phyloP scores from a whole-genome alignment of 441 rosid species.

The Isatis lusitanica region DNA sequence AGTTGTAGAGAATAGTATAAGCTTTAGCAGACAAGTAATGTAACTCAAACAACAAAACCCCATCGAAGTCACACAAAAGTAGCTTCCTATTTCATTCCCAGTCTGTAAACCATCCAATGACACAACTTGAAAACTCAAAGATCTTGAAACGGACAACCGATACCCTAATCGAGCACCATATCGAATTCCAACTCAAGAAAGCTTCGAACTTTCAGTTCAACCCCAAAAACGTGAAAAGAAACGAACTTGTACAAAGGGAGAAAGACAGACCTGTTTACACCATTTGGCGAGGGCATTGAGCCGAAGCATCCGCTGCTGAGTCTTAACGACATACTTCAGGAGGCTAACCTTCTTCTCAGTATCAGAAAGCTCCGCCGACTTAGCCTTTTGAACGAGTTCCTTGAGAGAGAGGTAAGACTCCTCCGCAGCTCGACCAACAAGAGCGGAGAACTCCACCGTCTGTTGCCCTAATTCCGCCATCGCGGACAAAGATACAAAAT shows the following conservation, averaged over 20 bases:
- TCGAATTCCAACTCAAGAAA: constrained; percentile 9
- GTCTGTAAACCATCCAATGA: background rate
- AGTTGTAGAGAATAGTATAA: too few relatives aligned
- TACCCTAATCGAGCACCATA: constrained; percentile 7
- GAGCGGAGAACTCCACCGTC: constrained; percentile 78
- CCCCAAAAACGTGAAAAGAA: background rate
- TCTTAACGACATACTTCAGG: constrained; percentile 75
- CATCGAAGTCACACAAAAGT: background rate
- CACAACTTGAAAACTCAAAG: background rate
- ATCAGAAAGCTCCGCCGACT: constrained; percentile 73
- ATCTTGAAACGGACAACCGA: background rate
- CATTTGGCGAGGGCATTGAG: constrained; percentile 94
- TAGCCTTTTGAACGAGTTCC: constrained; percentile 80
- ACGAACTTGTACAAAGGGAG: background rate
- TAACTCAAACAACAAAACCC: too few relatives aligned
- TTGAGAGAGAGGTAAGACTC: constrained; percentile 78
- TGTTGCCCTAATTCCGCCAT: constrained; percentile 94
- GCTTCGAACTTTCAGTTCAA: constrained; percentile 9
- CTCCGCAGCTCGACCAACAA: constrained; percentile 79
- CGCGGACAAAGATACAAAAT: constrained; percentile 22
- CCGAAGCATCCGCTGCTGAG: constrained; percentile 94
- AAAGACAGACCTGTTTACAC: constrained; percentile 83
- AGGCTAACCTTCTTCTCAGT: constrained; percentile 82
- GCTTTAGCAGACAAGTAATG: too few relatives aligned
- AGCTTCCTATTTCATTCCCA: background rate